Conservation (phyloP, 2,329 filamentous ascomycete genomes). For the Trichoderma guizhouense region DNA sequence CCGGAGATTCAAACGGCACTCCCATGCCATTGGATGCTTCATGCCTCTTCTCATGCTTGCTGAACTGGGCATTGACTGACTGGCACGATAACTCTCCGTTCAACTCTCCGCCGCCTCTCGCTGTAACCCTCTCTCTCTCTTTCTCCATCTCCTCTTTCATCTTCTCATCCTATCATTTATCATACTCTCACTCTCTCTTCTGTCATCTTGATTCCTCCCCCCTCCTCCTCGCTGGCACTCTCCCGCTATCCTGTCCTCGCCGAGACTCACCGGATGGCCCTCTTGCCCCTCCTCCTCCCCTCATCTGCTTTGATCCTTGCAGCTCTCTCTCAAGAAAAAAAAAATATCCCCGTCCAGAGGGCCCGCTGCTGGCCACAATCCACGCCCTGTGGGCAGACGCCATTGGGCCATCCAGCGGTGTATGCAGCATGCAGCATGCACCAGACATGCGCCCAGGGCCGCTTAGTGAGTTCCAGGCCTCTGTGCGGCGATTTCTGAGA, state of each 20-base stretch:
- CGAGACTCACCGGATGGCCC: slow-evolving; percentile 14
- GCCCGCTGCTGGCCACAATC: slow-evolving; percentile 8
- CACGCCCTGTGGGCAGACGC: slow-evolving; percentile 6
- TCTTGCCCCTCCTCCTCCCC: slow-evolving; percentile 14
- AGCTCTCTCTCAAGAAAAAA: neutral
- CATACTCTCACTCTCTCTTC: neutral
- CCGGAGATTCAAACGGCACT: neutral
- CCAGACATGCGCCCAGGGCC: slow-evolving; percentile 10
- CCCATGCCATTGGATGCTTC: neutral
- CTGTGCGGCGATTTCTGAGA: slow-evolving; percentile 10
- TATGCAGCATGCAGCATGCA: slow-evolving; percentile 15
- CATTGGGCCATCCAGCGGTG: slow-evolving; percentile 12
- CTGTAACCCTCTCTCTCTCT: neutral
- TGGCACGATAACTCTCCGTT: neutral
- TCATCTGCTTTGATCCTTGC: slow-evolving; percentile 11
- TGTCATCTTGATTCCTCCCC: neutral
- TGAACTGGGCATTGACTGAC: neutral
- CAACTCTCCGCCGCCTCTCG: neutral
- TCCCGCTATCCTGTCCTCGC: neutral
- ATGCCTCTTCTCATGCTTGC: neutral
- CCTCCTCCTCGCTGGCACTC: neutral
- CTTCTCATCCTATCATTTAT: neutral
- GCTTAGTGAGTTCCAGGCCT: slow-evolving; percentile 15
- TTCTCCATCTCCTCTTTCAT: neutral
- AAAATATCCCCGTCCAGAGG: neutral